phyloP scores from a whole-genome alignment of 164 flowering plant genomes.

The Vitis rotundifolia region DNA sequence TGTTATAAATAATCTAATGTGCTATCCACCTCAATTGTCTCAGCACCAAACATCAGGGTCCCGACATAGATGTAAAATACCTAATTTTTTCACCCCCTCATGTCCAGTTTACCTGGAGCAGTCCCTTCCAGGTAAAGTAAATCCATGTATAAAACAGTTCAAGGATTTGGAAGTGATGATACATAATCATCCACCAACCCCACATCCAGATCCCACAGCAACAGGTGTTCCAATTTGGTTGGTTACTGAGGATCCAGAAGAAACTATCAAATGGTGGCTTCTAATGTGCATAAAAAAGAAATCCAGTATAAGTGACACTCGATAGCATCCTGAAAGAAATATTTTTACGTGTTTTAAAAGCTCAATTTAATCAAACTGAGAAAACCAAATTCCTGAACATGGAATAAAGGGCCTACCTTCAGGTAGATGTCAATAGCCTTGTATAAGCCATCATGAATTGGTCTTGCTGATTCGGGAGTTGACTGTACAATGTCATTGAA shows the following conservation, averaged over 20 bases:
- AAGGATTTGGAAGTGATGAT: too few relatives aligned
- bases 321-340: too few relatives aligned
- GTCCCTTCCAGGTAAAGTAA: too few relatives aligned
- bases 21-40: too few relatives aligned
- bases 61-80: too few relatives aligned
- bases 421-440: constrained; percentile 74
- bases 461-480: constrained; percentile 69
- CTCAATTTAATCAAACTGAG: neutral
- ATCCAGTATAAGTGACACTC: too few relatives aligned
- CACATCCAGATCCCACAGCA: neutral
- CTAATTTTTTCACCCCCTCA: too few relatives aligned
- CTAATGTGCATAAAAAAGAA: neutral
- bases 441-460: constrained; percentile 77
- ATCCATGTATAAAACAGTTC: too few relatives aligned
- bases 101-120: too few relatives aligned
- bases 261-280: neutral
- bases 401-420: constrained; percentile 47
- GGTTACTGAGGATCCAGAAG: neutral
- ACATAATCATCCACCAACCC: too few relatives aligned
- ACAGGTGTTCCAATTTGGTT: neutral
- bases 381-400: neutral
- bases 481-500: constrained; percentile 55
- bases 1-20: too few relatives aligned
- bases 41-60: too few relatives aligned
- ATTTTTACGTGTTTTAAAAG: neutral